Base-by-base conservation (phyloP, 148 eudicot genomes). In the Camellia sinensis region DNA sequence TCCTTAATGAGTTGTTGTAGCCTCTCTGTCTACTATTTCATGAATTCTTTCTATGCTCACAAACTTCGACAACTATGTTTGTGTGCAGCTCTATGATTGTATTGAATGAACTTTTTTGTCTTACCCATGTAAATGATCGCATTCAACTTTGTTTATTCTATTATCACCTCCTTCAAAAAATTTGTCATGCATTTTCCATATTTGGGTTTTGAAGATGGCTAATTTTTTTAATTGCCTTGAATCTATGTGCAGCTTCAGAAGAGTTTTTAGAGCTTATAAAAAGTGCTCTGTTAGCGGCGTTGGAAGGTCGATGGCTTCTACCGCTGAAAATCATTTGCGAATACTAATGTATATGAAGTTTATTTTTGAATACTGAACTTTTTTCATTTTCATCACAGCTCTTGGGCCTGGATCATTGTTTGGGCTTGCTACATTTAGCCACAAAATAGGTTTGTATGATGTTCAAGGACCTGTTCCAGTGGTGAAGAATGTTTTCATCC, bases 401-500 rank as follows among this genome's bases (percentile, higher is more conserved):
- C 91, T 93, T 83, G 90, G 83, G 62, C 91, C 94, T 7, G 98
- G 98, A 80, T 89, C 98, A 80, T 94, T 95, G 71, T 95, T 95
- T 85, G 98, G 98, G 61, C 96, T 95, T 84, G 94, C 93, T 78
- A 88, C 96, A 60, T 93, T 95, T 83, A 93, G 97, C 92, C 92
- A 90, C 85, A 95, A 93, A 83, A 84, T 95, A 67, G 98, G 98
- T 73, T 84, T 95, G 82, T 95, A 93, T 88, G 97, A 95, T 89
- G 97, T 95, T 82, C 98, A 95, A 87, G 98, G 98, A 75, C 92
- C 98, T 63, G 84, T 95, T 85, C 97, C 98, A 73, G 93, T 93
- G 70, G 97, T 93, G 78, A 95, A 93, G 85, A 90, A 93, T 87
- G 87, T 93, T 50, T 92, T 95, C 80, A 84, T 92, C 77, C 92